phyloP scores from a whole-genome alignment of 139 green algal species.

The Astrephomene gubernaculifera region DNA sequence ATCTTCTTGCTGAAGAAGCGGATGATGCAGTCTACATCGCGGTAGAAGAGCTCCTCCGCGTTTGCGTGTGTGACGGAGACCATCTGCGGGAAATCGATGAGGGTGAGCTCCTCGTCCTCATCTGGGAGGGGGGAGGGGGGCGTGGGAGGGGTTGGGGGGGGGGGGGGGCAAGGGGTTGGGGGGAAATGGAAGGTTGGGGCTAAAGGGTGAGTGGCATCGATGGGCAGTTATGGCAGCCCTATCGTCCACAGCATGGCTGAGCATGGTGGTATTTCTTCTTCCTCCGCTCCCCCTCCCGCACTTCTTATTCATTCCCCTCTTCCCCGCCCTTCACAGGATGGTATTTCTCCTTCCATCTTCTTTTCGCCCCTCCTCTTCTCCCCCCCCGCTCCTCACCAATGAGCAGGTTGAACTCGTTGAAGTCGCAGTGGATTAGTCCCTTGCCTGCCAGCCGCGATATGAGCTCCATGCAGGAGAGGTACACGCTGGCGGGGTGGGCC shows the following conservation, averaged over 20 bases:
- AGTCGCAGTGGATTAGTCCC: constrained; percentile 99
- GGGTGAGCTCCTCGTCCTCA: constrained; percentile 76
- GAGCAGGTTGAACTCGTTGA: constrained; percentile 99
- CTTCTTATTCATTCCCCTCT: too few species aligned
- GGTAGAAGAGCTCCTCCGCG: constrained; percentile 91
- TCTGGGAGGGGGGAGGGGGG: neutral
- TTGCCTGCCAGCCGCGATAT: constrained; percentile 78
- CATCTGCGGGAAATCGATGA: constrained; percentile 99
- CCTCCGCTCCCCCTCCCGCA: too few species aligned
- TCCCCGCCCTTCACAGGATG: too few species aligned
- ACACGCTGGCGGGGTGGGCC: constrained; percentile 75
- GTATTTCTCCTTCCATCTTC: neutral
- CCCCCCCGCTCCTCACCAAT: constrained; percentile 44
- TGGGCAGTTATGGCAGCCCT: too few species aligned
- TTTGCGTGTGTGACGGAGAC: constrained; percentile 93
- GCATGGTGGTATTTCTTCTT: too few species aligned
- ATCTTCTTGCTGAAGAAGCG: constrained; percentile 86
- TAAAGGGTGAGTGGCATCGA: too few species aligned
- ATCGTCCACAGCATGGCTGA: too few species aligned
- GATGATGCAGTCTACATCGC: constrained; percentile 94
- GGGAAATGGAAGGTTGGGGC: neutral
- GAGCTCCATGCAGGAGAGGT: constrained; percentile 82
- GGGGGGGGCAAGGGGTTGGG: neutral
- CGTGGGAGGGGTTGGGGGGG: neutral
- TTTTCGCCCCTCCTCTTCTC: neutral